These are phyloP conservation scores for sorghum (Sorghum bicolor) DNA, from an alignment of 176 grass and related monocot species.

Conservation along the genomic window Sorghum_bicolor_NCBIv3 NC_012873.2:58939001-58939500, in stretches of 20 bases:
- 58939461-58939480: not conserved
- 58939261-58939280: slow-evolving; percentile 12
- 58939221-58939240: not conserved
- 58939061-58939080: slow-evolving; percentile 3
- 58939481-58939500: slow-evolving; percentile 11
- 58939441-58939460: not conserved
- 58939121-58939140: slow-evolving; percentile 55
- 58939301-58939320: not conserved
- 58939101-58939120: slow-evolving; percentile 30
- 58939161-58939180: slow-evolving; percentile 75
- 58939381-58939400: slow-evolving; percentile 37
- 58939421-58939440: slow-evolving; percentile 11
- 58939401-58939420: slow-evolving; percentile 32
- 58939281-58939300: slow-evolving; percentile 22
- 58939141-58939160: slow-evolving; percentile 59
- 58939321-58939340: not conserved
- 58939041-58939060: slow-evolving; percentile 43
- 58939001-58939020: slow-evolving; percentile 66
- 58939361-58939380: slow-evolving; percentile 27
- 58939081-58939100: not conserved
- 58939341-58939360: slow-evolving; percentile 16
- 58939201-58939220: slow-evolving; percentile 59
- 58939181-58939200: slow-evolving; percentile 67
- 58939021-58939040: slow-evolving; percentile 72
- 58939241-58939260: slow-evolving; percentile 8